Conservation (phyloP, 2,329 filamentous ascomycete genomes). For the Aureobasidium leucospermi region DNA sequence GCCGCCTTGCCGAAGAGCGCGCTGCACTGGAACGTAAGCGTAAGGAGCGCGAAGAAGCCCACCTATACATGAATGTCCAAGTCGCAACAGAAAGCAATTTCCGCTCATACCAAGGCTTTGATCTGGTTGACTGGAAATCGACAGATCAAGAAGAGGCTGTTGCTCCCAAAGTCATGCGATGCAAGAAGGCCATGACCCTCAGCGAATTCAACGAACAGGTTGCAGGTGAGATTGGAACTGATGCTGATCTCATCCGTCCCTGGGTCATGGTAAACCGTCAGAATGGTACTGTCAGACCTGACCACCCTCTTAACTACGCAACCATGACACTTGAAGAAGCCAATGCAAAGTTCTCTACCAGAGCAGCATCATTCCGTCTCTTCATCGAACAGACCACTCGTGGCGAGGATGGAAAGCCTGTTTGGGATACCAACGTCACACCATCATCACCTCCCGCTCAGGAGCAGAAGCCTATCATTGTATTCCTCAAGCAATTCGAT, state of each 20-base stretch:
- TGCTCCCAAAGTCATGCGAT: conserved; percentile 63
- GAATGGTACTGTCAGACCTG: conserved; percentile 90
- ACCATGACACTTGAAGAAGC: conserved; percentile 63
- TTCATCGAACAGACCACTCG: conserved; percentile 78
- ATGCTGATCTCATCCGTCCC: conserved; percentile 65
- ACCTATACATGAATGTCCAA: conserved; percentile 80
- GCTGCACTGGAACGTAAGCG: conserved; percentile 65
- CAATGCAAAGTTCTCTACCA: conserved; percentile 60
- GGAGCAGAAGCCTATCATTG: conserved; percentile 56
- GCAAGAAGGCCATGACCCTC: conserved; percentile 69
- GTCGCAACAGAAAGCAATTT: conserved; percentile 80
- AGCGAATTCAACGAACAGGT: conserved; percentile 65
- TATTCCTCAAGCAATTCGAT: conserved; percentile 93
- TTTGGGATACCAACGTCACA: conserved; percentile 59
- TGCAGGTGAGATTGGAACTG: conserved; percentile 60
- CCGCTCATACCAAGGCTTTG: conserved; percentile 71
- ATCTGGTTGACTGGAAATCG: conserved; percentile 58
- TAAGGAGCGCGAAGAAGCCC: conserved; percentile 88
- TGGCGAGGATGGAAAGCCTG: conserved; percentile 59
- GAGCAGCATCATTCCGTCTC: conserved; percentile 61
- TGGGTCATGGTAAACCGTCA: conserved; percentile 99
- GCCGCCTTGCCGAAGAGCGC: conserved; percentile 79
- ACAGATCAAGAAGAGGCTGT: conserved; percentile 61
- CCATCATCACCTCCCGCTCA: conserved; percentile 32
- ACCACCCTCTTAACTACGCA: conserved; percentile 73